A percentile compares a stretch with the other conserved stretches of the same genome.
These are phyloP conservation scores for Cyathus striatus DNA, from an alignment of 768 basidiomycete species.

Conservation along the genomic window DNA sequence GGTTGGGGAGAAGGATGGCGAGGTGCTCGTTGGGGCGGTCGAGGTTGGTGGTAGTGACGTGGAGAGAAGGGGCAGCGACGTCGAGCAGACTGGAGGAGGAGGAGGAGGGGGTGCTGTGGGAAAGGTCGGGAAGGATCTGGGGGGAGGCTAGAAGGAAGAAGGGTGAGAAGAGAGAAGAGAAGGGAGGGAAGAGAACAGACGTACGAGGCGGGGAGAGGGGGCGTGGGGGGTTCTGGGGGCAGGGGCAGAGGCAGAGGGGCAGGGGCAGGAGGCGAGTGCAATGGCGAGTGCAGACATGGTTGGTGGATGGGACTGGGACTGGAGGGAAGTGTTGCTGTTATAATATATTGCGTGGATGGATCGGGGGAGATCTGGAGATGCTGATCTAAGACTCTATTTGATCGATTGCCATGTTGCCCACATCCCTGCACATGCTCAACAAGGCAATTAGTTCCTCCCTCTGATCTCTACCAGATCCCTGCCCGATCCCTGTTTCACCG, in stretches of 20 bases:
- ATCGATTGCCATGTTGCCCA: too few species aligned
- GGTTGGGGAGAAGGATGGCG: conserved; percentile 64
- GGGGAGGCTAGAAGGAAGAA: conserved; percentile 2
- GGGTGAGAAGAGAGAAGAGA: conserved; percentile 9
- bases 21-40: conserved; percentile 64
- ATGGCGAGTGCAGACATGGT: conserved; percentile 19
- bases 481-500: conserved; percentile 10
- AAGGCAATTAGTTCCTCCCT: too few species aligned
- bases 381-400: too few species aligned
- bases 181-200: conserved; percentile 18
- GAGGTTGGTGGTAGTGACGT: neutral
- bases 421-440: too few species aligned
- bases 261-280: conserved; percentile 11
- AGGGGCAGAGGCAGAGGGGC: neutral
- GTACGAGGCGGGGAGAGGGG: conserved; percentile 6
- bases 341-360: neutral
- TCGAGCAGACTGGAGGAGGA: conserved; percentile 26
- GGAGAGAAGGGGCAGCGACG: conserved; percentile 12
- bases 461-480: too few species aligned
- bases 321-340: conserved; percentile 2
- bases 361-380: too few species aligned
- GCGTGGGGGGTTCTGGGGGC: conserved; percentile 1
- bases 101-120: conserved; percentile 18
- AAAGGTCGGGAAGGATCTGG: conserved; percentile 9
- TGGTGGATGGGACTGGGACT: conserved; percentile 3